Evolutionary conservation across 2,329 filamentous ascomycete genomes (phyloP).

Genomic region (Paecilomyces sp.): DNA sequence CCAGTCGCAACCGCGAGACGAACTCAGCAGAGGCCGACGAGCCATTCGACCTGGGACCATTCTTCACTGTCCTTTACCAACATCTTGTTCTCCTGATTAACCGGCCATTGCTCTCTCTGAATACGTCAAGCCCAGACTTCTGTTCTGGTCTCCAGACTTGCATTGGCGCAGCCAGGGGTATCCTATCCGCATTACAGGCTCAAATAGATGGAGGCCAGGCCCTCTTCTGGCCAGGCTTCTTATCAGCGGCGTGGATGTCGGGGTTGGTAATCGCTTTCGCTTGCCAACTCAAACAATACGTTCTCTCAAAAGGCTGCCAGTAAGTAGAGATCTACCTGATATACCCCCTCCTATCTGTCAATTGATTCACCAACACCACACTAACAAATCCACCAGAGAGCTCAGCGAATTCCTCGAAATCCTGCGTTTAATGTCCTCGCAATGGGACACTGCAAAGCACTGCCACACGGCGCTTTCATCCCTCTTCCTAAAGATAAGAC

Average conservation of each 20-base stretch:
- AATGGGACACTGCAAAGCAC: slow-evolving; percentile 35
- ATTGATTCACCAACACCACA: background rate
- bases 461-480: slow-evolving; percentile 29
- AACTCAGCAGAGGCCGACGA: slow-evolving; percentile 1
- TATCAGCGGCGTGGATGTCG: slow-evolving; percentile 36
- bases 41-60: slow-evolving; percentile 27
- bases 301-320: slow-evolving; percentile 24
- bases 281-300: slow-evolving; percentile 33
- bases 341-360: background rate
- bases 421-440: slow-evolving; percentile 26
- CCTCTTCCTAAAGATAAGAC: slow-evolving; percentile 23
- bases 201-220: slow-evolving; percentile 25
- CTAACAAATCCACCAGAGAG: slow-evolving; percentile 18
- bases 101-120: slow-evolving; percentile 31
- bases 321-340: slow-evolving; percentile 10
- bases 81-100: slow-evolving; percentile 34
- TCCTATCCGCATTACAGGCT: slow-evolving; percentile 26
- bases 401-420: slow-evolving; percentile 26
- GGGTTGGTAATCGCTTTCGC: slow-evolving; percentile 35
- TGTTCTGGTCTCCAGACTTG: slow-evolving; percentile 34
- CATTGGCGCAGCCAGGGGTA: slow-evolving; percentile 32
- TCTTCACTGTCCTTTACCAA: slow-evolving; percentile 36
- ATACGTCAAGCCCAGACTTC: slow-evolving; percentile 31
- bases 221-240: slow-evolving; percentile 32
- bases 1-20: background rate